Evolutionary conservation across 2,329 filamentous ascomycete genomes (phyloP).

Genomic region (Fusarium sp.): DNA sequence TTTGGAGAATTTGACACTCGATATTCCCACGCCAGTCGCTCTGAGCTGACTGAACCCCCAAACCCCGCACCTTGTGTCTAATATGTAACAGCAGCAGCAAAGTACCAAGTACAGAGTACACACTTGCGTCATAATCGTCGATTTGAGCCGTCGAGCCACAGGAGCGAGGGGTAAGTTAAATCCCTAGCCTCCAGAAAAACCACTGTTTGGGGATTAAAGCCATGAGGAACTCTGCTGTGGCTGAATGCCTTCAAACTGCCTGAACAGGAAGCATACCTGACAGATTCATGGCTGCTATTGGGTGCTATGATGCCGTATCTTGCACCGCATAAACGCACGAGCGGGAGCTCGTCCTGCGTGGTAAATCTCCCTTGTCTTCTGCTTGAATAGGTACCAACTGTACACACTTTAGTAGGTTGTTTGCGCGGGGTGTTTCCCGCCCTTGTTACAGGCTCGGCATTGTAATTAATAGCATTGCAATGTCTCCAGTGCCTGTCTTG

Average conservation of each 20-base stretch:
- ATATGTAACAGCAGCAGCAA: not conserved
- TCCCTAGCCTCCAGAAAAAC: conserved; percentile 27
- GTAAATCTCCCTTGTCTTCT: conserved; percentile 9
- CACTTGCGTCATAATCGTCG: conserved; percentile 29
- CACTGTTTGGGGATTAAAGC: not conserved
- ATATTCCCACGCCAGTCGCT: conserved; percentile 32
- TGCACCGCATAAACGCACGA: conserved; percentile 23
- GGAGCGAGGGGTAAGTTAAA: conserved; percentile 12
- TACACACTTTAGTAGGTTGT: not conserved
- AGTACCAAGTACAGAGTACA: not conserved
- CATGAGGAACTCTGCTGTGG: conserved; percentile 26
- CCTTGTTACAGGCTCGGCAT: not conserved
- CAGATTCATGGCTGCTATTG: conserved; percentile 40
- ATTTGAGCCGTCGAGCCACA: conserved; percentile 18
- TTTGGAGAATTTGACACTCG: conserved; percentile 17
- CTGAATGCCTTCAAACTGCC: conserved; percentile 41
- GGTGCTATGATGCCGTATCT: conserved; percentile 18
- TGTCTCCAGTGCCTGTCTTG: conserved; percentile 3
- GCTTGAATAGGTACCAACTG: not conserved
- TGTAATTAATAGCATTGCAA: not conserved
- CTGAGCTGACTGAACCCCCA: conserved; percentile 17
- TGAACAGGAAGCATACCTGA: conserved; percentile 43
- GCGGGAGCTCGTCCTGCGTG: conserved; percentile 10
- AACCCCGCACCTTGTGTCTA: conserved; percentile 21
- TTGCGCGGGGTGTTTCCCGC: not conserved